These are phyloP conservation scores for Dothideomycetes sp. DNA, from an alignment of 2,329 filamentous ascomycete species.

Conservation along the genomic window DNA sequence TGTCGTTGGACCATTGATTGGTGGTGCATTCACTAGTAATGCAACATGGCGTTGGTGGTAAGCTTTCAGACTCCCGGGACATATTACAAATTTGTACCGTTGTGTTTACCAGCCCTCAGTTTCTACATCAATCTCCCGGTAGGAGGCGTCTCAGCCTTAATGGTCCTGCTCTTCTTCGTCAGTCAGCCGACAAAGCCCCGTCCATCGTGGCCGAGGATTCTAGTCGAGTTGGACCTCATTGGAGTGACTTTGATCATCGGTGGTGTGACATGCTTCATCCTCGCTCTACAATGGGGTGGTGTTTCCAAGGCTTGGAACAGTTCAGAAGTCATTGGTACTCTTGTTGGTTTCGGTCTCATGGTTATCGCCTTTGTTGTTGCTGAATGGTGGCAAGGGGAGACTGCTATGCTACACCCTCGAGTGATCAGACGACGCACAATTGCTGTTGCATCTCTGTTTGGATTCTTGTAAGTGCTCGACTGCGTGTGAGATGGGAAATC, in stretches of 20 bases:
- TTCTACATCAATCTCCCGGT: constrained; percentile 41
- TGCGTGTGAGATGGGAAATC: too few relatives aligned
- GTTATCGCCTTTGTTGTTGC: constrained; percentile 5
- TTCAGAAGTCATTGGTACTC: constrained; percentile 14
- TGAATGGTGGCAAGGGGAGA: constrained; percentile 12
- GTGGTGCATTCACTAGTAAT: constrained; percentile 34
- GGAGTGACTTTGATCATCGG: constrained; percentile 34
- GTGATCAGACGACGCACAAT: too few relatives aligned
- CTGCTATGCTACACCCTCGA: constrained; percentile 18
- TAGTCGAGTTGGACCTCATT: constrained; percentile 37
- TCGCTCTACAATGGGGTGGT: constrained; percentile 42
- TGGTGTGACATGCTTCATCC: constrained; percentile 31
- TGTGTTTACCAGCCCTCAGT: too few relatives aligned
- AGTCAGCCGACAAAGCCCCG: constrained; percentile 21
- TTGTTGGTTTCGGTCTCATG: background rate
- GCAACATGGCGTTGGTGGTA: constrained; percentile 33
- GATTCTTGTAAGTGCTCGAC: too few relatives aligned
- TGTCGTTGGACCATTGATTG: constrained; percentile 36
- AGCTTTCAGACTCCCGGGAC: constrained; percentile 3
- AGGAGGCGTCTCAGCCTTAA: constrained; percentile 31
- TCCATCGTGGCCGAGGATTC: constrained; percentile 27
- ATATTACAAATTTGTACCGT: constrained; percentile 14
- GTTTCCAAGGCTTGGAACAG: constrained; percentile 27
- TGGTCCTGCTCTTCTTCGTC: constrained; percentile 32
- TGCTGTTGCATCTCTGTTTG: too few relatives aligned